Conservation (phyloP, 768 basidiomycete species). For the Neoboletus brunneissimus region DNA sequence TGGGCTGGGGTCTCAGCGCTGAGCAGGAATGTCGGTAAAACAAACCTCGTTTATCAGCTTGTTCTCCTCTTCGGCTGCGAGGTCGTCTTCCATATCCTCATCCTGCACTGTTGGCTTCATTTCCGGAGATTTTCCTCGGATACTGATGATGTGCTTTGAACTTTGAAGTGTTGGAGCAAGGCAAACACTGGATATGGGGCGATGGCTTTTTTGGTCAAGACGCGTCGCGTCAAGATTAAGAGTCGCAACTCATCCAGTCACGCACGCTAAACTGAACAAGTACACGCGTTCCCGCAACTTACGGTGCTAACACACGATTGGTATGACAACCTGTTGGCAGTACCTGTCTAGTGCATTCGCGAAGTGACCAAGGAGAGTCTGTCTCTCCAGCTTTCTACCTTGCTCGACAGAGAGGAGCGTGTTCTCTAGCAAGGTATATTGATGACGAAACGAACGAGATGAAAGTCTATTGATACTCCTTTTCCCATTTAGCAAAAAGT, state of each 20-base stretch:
- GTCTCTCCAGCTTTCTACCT: constrained; percentile 2
- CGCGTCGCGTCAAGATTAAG: constrained; percentile 26
- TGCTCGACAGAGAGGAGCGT: constrained; percentile 9
- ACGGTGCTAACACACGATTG: neutral
- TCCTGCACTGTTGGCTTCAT: constrained; percentile 48
- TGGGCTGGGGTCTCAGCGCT: constrained; percentile 8
- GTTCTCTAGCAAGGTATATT: constrained; percentile 31
- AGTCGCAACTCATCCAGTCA: neutral
- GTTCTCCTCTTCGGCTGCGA: constrained; percentile 82
- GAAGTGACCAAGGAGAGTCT: neutral
- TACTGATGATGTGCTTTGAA: neutral
- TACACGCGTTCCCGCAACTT: neutral
- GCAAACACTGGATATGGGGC: neutral
- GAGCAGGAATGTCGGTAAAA: constrained; percentile 6
- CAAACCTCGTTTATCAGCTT: constrained; percentile 83
- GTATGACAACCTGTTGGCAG: neutral
- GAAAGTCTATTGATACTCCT: constrained; percentile 52
- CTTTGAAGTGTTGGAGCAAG: neutral
- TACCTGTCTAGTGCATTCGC: constrained; percentile 9
- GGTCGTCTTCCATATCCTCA: constrained; percentile 77
- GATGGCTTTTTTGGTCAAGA: constrained; percentile 10
- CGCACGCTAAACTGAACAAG: neutral
- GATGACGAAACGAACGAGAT: constrained; percentile 12
- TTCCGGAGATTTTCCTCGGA: neutral
- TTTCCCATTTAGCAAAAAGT: constrained; percentile 73